Evolutionary conservation across 2,329 filamentous ascomycete species (phyloP).

Genomic region (Hymenoscyphus occultus): DNA sequence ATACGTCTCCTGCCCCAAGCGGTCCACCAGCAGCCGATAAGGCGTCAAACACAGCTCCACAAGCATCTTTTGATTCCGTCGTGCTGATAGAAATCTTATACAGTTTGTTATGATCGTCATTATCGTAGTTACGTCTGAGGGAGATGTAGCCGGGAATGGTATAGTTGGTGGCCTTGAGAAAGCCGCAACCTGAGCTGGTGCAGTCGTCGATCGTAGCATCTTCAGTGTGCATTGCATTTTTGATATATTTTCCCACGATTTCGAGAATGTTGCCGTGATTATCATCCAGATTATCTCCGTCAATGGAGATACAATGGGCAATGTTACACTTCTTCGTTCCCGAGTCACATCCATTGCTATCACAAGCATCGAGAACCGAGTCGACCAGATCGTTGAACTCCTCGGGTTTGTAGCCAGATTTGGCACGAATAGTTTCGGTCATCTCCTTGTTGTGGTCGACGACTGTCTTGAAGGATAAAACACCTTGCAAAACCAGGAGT

Average conservation of each 20-base stretch:
- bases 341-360: background rate
- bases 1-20: background rate
- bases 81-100: background rate
- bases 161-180: background rate
- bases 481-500: background rate
- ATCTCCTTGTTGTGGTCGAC: background rate
- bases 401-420: background rate
- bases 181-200: background rate
- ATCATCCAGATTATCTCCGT: background rate
- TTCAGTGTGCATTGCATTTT: background rate
- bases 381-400: background rate
- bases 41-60: background rate
- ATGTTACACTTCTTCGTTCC: background rate
- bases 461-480: background rate
- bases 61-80: background rate
- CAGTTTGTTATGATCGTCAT: background rate
- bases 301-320: background rate
- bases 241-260: background rate
- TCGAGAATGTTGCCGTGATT: background rate
- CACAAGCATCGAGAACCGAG: background rate
- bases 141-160: background rate
- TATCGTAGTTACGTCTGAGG: background rate
- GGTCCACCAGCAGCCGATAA: conserved; percentile 1
- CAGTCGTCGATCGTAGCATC: background rate
- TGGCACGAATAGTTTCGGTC: background rate